A percentile compares a stretch with the other conserved stretches of the same genome.
Conservation (phyloP, 1,284 basidiomycete species). For the Cutaneotrichosporon arboriforme region DNA sequence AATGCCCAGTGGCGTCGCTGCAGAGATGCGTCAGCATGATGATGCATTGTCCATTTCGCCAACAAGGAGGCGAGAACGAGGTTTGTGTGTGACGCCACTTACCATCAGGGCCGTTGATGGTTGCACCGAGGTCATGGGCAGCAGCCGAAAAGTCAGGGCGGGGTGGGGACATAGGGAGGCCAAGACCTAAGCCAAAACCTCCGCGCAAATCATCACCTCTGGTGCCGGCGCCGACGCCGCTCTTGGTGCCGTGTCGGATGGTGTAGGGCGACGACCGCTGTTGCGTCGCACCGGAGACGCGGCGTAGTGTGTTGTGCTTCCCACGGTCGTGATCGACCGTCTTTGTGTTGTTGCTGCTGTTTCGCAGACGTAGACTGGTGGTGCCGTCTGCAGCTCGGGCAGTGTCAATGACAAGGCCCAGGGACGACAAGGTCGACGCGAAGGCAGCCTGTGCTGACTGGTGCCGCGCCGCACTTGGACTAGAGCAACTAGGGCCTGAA, state of each 20-base stretch:
- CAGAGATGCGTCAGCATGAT: not conserved
- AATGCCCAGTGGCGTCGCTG: not conserved
- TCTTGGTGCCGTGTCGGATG: not conserved
- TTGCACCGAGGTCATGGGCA: too few species aligned
- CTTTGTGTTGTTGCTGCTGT: conserved; percentile 2
- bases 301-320: not conserved
- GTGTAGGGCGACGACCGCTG: not conserved
- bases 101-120: not conserved
- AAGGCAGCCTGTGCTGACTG: too few species aligned
- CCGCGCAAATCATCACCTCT: too few species aligned
- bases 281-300: not conserved
- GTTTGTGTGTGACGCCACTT: not conserved
- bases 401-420: too few species aligned
- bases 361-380: not conserved
- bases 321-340: conserved; percentile 4
- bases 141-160: too few species aligned
- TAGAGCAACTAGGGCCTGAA: too few species aligned
- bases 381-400: too few species aligned
- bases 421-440: too few species aligned
- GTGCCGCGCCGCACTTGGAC: too few species aligned
- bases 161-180: too few species aligned
- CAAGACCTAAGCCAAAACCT: too few species aligned
- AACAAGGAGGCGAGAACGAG: not conserved
- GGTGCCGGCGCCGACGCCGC: not conserved
- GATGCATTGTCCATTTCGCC: too few species aligned